Percentiles rank a stretch among this genome's conserved stretches.
phyloP scores from a whole-genome alignment of 805 yeast species.

The Suhomyces sp. region DNA sequence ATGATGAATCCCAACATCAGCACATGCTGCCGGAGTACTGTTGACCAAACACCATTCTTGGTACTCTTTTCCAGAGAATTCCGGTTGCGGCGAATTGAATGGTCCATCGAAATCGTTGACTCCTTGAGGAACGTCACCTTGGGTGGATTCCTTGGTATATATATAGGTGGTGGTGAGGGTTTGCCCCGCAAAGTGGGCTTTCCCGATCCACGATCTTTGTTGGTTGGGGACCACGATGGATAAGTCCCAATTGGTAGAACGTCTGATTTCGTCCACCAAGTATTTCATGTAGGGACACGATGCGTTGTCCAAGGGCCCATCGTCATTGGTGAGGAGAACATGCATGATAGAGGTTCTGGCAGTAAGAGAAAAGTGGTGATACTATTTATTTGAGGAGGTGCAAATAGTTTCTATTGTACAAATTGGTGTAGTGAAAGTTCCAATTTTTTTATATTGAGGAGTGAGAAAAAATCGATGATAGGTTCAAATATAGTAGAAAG shows the following conservation, averaged over 20 bases:
- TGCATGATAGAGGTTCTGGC: constrained; percentile 39
- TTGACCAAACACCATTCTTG: constrained; percentile 86
- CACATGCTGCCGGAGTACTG: constrained; percentile 96
- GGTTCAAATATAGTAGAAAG: no score
- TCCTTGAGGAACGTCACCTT: constrained; percentile 37
- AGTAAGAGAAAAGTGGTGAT: no score
- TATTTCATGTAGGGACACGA: constrained; percentile 84
- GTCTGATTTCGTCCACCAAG: constrained; percentile 66
- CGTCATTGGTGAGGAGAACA: constrained; percentile 80
- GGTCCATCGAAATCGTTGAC: constrained; percentile 65
- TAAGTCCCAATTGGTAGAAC: constrained; percentile 77
- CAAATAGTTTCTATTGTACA: no score
- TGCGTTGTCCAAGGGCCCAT: constrained; percentile 83
- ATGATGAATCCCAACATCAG: constrained; percentile 85
- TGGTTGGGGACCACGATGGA: constrained; percentile 85
- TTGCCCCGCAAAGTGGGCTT: constrained; percentile 89
- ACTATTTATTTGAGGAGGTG: no score
- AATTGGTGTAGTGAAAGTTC: no score
- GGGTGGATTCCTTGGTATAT: constrained; percentile 49
- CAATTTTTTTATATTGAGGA: no score
- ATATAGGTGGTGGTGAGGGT: constrained; percentile 59
- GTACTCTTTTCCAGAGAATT: constrained; percentile 32
- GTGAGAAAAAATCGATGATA: no score
- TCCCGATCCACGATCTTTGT: constrained; percentile 93
- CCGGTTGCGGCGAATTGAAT: constrained; percentile 49